phyloP scores from a whole-genome alignment of 1,284 basidiomycete species.

The Puccinia coronata region DNA sequence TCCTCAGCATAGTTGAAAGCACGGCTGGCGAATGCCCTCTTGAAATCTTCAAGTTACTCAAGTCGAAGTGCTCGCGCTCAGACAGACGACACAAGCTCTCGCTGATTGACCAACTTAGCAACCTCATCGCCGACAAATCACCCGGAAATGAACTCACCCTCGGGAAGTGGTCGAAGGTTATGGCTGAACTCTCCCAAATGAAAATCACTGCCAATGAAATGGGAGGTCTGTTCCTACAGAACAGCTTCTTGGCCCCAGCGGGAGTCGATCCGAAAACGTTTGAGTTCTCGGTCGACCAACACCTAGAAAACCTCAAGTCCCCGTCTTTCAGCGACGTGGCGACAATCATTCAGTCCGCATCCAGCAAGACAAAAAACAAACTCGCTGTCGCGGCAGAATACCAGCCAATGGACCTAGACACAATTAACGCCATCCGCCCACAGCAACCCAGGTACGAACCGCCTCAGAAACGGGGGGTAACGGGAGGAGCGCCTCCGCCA shows the following conservation, averaged over 20 bases:
- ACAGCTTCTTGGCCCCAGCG: neutral
- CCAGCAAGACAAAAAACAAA: neutral
- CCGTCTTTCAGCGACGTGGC: neutral
- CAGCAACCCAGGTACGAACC: too few relatives aligned
- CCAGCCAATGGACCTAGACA: neutral
- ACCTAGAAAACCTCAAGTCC: neutral
- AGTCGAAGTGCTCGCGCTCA: neutral
- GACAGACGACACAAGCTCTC: neutral
- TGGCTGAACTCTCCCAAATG: neutral
- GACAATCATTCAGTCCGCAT: neutral
- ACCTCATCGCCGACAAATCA: neutral
- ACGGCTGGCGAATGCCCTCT: neutral
- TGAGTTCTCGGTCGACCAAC: constrained; percentile 1
- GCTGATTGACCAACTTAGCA: neutral
- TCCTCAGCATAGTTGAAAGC: neutral
- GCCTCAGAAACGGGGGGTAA: too few relatives aligned
- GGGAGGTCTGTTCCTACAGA: neutral
- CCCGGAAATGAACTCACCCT: neutral
- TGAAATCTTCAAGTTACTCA: neutral
- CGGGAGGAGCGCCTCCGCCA: too few relatives aligned
- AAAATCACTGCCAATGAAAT: neutral
- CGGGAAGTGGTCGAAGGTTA: neutral
- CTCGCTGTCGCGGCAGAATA: neutral
- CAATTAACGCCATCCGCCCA: neutral
- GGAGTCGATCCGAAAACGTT: constrained; percentile 8